Evolutionary conservation across 169 alveolate species (phyloP).

Genomic region (Babesia ovata): DNA sequence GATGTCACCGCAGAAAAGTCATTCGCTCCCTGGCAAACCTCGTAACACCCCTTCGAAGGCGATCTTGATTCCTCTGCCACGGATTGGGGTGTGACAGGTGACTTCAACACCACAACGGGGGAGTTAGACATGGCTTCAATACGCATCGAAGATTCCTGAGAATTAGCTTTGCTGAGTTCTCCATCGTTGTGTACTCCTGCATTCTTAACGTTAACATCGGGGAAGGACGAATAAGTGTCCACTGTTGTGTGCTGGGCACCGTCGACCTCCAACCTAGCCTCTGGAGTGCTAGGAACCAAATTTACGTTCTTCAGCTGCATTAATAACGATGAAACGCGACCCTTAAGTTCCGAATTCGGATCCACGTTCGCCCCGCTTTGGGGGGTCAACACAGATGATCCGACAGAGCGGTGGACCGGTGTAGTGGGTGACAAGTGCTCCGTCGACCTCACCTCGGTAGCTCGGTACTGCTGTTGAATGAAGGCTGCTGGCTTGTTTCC

Average conservation of each 20-base stretch:
- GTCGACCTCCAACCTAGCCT: not conserved
- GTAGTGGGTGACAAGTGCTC: not conserved
- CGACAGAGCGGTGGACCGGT: not conserved
- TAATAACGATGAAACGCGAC: slow-evolving; percentile 23
- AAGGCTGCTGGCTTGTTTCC: not conserved
- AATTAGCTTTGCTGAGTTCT: no score
- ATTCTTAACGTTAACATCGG: not conserved
- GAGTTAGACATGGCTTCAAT: not conserved
- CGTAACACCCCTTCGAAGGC: no score
- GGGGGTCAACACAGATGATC: not conserved
- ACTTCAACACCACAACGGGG: no score
- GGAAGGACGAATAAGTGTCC: slow-evolving; percentile 11
- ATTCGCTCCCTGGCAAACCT: no score
- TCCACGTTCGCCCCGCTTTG: not conserved
- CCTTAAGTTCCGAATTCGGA: slow-evolving; percentile 1
- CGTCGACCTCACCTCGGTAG: not conserved
- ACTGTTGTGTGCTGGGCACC: slow-evolving; percentile 8
- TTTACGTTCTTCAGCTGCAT: slow-evolving; percentile 21
- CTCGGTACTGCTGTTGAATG: not conserved
- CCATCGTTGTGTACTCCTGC: not conserved
- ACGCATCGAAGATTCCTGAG: not conserved
- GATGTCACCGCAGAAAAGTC: no score
- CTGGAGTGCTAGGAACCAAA: not conserved
- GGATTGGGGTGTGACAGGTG: no score
- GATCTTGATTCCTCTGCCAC: no score